Percentiles rank a stretch among this genome's conserved stretches.
Conservation (phyloP, 2,329 filamentous ascomycete genomes). For the Mycogone perniciosa region DNA sequence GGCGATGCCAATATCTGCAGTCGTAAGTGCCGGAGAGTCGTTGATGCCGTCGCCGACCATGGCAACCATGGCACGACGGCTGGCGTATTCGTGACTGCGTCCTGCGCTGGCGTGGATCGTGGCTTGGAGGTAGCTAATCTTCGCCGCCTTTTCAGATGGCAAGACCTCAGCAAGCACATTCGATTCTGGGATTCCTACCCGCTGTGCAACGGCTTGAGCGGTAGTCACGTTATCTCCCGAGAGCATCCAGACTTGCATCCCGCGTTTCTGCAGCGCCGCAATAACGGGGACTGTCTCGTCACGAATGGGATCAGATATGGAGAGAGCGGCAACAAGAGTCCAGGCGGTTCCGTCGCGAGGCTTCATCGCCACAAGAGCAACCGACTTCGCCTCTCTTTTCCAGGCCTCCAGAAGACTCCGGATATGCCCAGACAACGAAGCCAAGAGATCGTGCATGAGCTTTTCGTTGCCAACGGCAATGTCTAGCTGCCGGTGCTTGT, state of each 20-base stretch:
- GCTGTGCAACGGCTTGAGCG: conserved; percentile 68
- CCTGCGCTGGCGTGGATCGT: conserved; percentile 34
- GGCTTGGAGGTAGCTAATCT: conserved; percentile 58
- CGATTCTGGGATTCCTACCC: conserved; percentile 63
- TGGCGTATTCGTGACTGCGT: conserved; percentile 18
- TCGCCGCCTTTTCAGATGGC: conserved; percentile 72
- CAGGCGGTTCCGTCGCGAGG: conserved; percentile 27
- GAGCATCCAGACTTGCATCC: conserved; percentile 81
- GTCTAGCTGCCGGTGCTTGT: conserved; percentile 34
- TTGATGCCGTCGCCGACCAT: conserved; percentile 92
- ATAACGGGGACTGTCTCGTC: conserved; percentile 64
- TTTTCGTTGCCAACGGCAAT: conserved; percentile 67
- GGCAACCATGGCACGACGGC: conserved; percentile 53
- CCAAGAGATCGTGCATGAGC: conserved; percentile 50
- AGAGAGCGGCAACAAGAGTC: conserved; percentile 58
- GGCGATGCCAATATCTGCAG: conserved; percentile 77
- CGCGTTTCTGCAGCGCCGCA: conserved; percentile 53
- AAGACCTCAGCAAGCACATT: conserved; percentile 86
- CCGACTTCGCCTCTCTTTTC: conserved; percentile 58
- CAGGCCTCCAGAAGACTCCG: conserved; percentile 41
- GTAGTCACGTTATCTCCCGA: conserved; percentile 88
- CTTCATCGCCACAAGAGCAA: conserved; percentile 51
- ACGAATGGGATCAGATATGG: conserved; percentile 76
- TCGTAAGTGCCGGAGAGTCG: conserved; percentile 74
- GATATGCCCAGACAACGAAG: conserved; percentile 32